Evolutionary conservation across 2,329 filamentous ascomycete genomes (phyloP).

Genomic region (Tolypocladium endophyticum): DNA sequence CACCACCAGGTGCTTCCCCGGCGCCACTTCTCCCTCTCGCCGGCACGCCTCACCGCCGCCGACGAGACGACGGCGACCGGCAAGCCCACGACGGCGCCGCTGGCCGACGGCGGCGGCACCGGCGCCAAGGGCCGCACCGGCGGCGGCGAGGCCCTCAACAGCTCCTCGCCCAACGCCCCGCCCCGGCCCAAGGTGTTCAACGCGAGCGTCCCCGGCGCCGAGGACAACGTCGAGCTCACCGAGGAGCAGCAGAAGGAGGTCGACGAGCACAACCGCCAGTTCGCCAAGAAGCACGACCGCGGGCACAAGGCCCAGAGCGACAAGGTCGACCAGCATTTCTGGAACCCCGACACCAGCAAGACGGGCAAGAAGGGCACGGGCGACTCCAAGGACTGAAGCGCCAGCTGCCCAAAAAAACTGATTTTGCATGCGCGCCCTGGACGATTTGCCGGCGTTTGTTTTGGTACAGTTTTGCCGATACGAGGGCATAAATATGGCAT

Average conservation of each 20-base stretch:
- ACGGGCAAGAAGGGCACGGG: not conserved
- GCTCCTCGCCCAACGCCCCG: slow-evolving; percentile 20
- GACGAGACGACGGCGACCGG: not conserved
- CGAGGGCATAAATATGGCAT: not conserved
- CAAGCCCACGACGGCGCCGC: not conserved
- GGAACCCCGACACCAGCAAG: slow-evolving; percentile 18
- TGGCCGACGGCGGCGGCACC: slow-evolving; percentile 6
- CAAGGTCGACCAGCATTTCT: slow-evolving; percentile 46
- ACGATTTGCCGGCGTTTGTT: not conserved
- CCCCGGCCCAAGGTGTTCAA: slow-evolving; percentile 42
- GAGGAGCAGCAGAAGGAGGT: slow-evolving; percentile 46
- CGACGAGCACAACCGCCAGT: slow-evolving; percentile 46
- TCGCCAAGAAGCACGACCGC: slow-evolving; percentile 42
- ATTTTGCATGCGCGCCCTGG: not conserved
- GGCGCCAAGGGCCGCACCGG: slow-evolving; percentile 24
- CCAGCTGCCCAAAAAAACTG: not conserved
- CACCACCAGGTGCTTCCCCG: not conserved
- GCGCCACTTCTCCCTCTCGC: not conserved
- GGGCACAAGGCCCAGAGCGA: slow-evolving; percentile 30
- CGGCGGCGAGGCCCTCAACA: slow-evolving; percentile 23
- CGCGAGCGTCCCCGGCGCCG: slow-evolving; percentile 27
- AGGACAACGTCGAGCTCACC: slow-evolving; percentile 22
- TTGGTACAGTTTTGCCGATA: not conserved
- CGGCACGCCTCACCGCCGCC: not conserved
- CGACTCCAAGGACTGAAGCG: not conserved